phyloP scores from a whole-genome alignment of 768 basidiomycete species.

The Mycena sanguinolenta region DNA sequence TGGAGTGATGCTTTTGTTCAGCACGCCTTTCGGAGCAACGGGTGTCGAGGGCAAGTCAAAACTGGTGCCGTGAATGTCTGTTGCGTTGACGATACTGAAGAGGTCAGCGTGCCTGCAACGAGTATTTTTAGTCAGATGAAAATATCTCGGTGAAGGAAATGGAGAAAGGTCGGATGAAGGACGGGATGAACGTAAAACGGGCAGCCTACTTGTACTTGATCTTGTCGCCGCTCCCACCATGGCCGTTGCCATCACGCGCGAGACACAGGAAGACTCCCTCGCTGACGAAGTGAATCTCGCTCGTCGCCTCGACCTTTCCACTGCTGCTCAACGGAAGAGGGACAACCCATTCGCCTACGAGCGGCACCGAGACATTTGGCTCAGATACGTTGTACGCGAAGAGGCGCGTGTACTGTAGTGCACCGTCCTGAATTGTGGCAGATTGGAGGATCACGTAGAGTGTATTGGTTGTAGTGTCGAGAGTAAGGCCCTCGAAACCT shows the following conservation, averaged over 20 bases:
- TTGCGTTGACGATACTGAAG: slow-evolving; percentile 68
- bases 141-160: neutral
- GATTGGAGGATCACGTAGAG: slow-evolving; percentile 76
- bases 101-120: slow-evolving; percentile 67
- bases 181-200: no score
- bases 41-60: slow-evolving; percentile 69
- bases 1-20: slow-evolving; percentile 62
- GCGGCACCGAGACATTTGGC: slow-evolving; percentile 47
- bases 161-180: neutral
- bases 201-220: slow-evolving; percentile 65
- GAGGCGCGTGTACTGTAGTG: slow-evolving; percentile 67
- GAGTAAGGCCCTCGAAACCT: slow-evolving; percentile 75
- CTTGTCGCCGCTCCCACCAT: slow-evolving; percentile 63
- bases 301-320: slow-evolving; percentile 64
- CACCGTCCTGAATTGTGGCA: slow-evolving; percentile 76
- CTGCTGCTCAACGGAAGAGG: slow-evolving; percentile 67
- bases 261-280: slow-evolving; percentile 69
- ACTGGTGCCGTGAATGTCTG: slow-evolving; percentile 69
- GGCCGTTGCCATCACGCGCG: slow-evolving; percentile 71
- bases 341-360: slow-evolving; percentile 72
- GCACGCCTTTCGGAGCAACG: slow-evolving; percentile 62
- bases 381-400: slow-evolving; percentile 66
- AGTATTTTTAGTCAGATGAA: neutral
- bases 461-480: slow-evolving; percentile 59
- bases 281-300: slow-evolving; percentile 71